Percentiles rank a stretch among this genome's conserved stretches.
Evolutionary conservation across 2,329 filamentous ascomycete species (phyloP).

Genomic region (Cryphonectria radicalis): DNA sequence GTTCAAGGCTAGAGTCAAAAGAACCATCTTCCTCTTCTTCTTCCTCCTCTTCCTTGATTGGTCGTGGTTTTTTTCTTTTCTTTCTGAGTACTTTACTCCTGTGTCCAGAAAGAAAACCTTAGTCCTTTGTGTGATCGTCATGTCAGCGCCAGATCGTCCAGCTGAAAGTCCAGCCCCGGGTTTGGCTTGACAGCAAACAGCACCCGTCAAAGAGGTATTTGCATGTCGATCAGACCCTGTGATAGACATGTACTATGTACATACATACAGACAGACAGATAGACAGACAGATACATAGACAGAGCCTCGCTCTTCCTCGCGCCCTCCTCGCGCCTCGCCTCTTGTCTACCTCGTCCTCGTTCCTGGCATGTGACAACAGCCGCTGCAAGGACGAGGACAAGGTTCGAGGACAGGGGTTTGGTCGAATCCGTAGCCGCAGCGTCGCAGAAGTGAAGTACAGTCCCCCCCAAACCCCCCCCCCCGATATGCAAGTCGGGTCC

Average conservation of each 20-base stretch:
- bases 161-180: background rate
- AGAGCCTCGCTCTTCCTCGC: background rate
- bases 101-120: background rate
- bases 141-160: background rate
- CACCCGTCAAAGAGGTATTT: background rate
- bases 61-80: too few species aligned
- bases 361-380: constrained; percentile 5
- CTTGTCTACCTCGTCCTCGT: background rate
- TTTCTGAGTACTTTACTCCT: background rate
- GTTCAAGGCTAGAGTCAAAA: background rate
- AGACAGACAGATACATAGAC: background rate
- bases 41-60: background rate
- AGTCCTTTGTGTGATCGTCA: background rate
- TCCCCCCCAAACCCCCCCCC: too few species aligned
- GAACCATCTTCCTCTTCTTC: background rate
- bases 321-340: background rate
- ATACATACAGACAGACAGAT: too few species aligned
- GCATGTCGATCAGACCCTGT: background rate
- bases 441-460: background rate
- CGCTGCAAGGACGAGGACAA: background rate
- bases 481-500: background rate
- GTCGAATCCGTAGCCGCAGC: background rate
- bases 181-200: background rate
- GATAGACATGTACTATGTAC: background rate
- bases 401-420: background rate